Evolutionary conservation across 2,329 filamentous ascomycete genomes (phyloP).

Genomic region (Pseudogymnoascus sp.): DNA sequence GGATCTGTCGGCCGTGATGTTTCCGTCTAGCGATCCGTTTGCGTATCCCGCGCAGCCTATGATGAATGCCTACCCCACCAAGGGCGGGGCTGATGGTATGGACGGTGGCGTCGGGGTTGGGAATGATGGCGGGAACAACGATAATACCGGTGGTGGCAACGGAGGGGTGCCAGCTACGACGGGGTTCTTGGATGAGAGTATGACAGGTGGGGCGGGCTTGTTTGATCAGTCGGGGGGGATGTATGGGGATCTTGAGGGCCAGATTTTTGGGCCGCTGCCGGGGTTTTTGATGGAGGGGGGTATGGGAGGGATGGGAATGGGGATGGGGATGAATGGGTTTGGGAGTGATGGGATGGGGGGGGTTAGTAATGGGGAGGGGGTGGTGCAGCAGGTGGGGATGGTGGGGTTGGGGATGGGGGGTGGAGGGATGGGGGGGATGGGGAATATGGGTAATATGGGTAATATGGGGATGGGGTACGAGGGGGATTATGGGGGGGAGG

Average conservation of each 20-base stretch:
- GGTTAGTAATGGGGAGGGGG: neutral
- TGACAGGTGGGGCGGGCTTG: neutral
- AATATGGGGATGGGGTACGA: neutral
- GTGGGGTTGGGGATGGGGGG: neutral
- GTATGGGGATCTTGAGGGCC: conserved; percentile 60
- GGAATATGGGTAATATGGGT: too few relatives aligned
- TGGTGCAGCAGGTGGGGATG: too few relatives aligned
- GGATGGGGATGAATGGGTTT: neutral
- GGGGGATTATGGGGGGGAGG: neutral
- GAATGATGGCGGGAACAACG: neutral
- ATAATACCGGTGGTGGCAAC: neutral
- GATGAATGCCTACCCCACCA: conserved; percentile 35
- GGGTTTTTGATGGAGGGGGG: conserved; percentile 46
- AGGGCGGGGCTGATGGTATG: conserved; percentile 17
- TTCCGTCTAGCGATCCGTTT: conserved; percentile 68
- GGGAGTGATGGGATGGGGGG: neutral
- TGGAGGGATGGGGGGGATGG: neutral
- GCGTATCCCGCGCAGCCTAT: conserved; percentile 71
- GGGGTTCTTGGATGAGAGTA: neutral
- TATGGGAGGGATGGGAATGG: neutral
- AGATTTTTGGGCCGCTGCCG: conserved; percentile 61
- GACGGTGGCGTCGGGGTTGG: neutral
- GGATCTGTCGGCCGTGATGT: conserved; percentile 72
- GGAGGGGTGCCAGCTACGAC: neutral
- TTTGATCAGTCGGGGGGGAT: neutral